Base-by-base conservation (phyloP, 805 yeast species). In the Hanseniaspora vineae region DNA sequence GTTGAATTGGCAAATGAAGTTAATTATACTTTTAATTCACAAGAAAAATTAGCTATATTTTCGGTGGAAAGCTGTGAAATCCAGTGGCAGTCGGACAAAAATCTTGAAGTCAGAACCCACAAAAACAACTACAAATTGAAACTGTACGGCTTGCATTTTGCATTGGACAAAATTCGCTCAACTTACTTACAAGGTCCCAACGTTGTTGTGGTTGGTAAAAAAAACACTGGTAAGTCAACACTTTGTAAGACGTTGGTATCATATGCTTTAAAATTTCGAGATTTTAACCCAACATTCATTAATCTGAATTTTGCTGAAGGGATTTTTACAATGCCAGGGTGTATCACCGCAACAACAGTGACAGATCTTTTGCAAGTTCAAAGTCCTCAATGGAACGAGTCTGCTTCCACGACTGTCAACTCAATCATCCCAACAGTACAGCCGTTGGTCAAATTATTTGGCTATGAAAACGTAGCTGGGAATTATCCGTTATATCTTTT, bases 401-500 rank as follows among this genome's bases (percentile, higher is more conserved):
- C 84, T 20, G 71, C 79, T 51, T 77, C 88, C 0, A 79, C 85
- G 11, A 92, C 94, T 42, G 78, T 85, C 1, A 78, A 89, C 1
- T 39, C 50, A 5, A 68, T 73, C 51, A 78, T 82, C 52, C 89
- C 84, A 60, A 84, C 85, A n/a, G 85, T 86, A 60, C 94, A 86
- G 62, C 97, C 97, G 0, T 61, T 83, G n/a, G 90, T 84, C 9
- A 81, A 83, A 56, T 80, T 75, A 56, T 87, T 71, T 63, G 98
- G 97, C 0, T 71, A 80, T 46, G 84, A 80, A 44, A 64, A 68
- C 35, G 70, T 77, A 12, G 54, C 64, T 1, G 80, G 77, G 12
- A 87, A 87, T 60, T 59, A 49, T 39, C 50, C 50, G 3, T 48
- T 73, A 46, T 87, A 76, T 65, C 70, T 73, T 51, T 65, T 69